A percentile compares a stretch with the other conserved stretches of the same genome.
Evolutionary conservation across 2,329 filamentous ascomycete species (phyloP).

Genomic region (Blumeria hordei): DNA sequence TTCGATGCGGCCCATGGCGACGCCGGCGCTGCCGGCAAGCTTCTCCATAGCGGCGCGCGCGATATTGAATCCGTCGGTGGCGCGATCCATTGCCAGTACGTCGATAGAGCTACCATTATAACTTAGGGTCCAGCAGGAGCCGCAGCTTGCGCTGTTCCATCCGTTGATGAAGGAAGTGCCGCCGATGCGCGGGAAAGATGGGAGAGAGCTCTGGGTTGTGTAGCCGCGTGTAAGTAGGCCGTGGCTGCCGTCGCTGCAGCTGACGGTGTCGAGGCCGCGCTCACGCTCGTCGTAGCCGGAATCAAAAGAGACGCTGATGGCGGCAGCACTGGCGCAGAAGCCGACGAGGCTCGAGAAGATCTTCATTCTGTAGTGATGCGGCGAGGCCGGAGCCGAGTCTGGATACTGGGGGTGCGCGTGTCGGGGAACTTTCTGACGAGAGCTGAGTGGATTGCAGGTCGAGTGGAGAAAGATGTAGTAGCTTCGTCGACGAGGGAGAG

Average conservation of each 20-base stretch:
- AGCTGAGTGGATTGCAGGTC: too few relatives aligned
- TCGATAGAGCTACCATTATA: slow-evolving; percentile 27
- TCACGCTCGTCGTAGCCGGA: slow-evolving; percentile 37
- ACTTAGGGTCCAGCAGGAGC: slow-evolving; percentile 30
- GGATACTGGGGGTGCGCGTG: too few relatives aligned
- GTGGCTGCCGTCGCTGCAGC: slow-evolving; percentile 44
- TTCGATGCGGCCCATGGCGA: slow-evolving; percentile 26
- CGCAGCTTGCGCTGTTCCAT: slow-evolving; percentile 31
- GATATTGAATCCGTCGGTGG: slow-evolving; percentile 28
- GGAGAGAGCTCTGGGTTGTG: slow-evolving; percentile 26
- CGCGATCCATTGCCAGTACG: slow-evolving; percentile 30
- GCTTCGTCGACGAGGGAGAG: too few relatives aligned
- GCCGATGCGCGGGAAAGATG: slow-evolving; percentile 29
- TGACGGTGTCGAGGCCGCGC: slow-evolving; percentile 29
- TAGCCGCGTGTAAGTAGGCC: slow-evolving; percentile 33
- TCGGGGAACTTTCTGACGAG: too few relatives aligned
- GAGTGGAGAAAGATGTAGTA: too few relatives aligned
- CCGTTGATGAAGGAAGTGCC: slow-evolving; percentile 25
- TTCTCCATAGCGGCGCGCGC: slow-evolving; percentile 29
- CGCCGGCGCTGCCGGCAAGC: slow-evolving; percentile 27
- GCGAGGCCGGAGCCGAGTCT: too few relatives aligned
- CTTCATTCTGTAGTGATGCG: too few relatives aligned
- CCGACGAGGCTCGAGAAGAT: too few relatives aligned
- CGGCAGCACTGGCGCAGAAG: not conserved
- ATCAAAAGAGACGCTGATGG: slow-evolving; percentile 42